phyloP scores from a whole-genome alignment of 768 basidiomycete species.

The Rubroboletus satanas region DNA sequence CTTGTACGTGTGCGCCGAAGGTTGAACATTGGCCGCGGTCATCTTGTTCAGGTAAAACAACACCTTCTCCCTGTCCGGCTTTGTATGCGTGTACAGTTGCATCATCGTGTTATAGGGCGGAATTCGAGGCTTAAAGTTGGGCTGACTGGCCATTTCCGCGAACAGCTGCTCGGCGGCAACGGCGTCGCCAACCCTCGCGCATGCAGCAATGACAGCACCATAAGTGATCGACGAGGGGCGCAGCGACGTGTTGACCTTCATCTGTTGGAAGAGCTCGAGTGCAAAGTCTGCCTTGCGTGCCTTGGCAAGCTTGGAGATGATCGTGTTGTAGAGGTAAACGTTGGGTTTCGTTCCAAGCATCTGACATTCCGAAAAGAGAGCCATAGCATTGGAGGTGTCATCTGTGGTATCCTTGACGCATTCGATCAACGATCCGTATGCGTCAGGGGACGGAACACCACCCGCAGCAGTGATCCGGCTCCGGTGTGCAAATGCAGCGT shows the following conservation, averaged over 20 bases:
- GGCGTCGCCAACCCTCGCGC: constrained; percentile 88
- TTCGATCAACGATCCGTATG: constrained; percentile 88
- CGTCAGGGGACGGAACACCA: constrained; percentile 77
- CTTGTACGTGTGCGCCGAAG: constrained; percentile 94
- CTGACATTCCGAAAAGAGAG: constrained; percentile 77
- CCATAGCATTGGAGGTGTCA: constrained; percentile 83
- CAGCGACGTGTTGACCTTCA: constrained; percentile 61
- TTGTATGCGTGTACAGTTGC: constrained; percentile 90
- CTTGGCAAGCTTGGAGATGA: constrained; percentile 92
- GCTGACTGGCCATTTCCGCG: constrained; percentile 70
- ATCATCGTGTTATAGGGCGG: constrained; percentile 99
- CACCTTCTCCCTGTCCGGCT: constrained; percentile 76
- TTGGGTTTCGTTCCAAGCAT: constrained; percentile 68
- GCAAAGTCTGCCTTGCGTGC: constrained; percentile 92
- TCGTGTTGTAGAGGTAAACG: constrained; percentile 92
- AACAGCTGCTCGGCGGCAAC: constrained; percentile 79
- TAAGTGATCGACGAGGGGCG: constrained; percentile 85
- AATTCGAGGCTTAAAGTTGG: constrained; percentile 80
- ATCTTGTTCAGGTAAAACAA: constrained; percentile 74
- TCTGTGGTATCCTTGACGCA: constrained; percentile 93
- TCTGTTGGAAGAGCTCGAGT: constrained; percentile 80
- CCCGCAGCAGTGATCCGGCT: constrained; percentile 72
- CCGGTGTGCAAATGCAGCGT: constrained; percentile 79
- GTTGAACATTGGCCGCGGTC: constrained; percentile 53
- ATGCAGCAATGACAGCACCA: constrained; percentile 90